Evolutionary conservation across 495 filamentous ascomycete species (phyloP), one percentile per base, ranked within the genome.

Genomic region (Immersiella caudata): DNA sequence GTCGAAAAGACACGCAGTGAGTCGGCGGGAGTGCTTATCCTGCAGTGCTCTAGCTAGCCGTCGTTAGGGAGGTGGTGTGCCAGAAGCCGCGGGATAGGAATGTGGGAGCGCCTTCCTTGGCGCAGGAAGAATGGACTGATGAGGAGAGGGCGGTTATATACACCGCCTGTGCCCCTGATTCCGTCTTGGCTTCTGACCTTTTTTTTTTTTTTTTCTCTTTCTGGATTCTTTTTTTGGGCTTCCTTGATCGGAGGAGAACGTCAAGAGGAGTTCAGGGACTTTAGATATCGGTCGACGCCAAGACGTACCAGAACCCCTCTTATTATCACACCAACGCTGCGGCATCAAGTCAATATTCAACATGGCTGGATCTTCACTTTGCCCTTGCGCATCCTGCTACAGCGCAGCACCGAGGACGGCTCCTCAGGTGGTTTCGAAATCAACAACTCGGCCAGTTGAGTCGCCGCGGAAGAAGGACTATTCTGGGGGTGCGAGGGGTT

Each of bases 331-430:
- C 51, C 51, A 1, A 11, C 51, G 18, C 51, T 22, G 26, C 21
- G 0, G 0, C 54, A 25, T 7, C 54, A 54, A 21, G 20, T 27
- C 54, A 12, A 26, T 21, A 7, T 16, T 16, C 16, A 57, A n/a
- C 33, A 71, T 66, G 55, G 27, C 51, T 18, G 36, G 35, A 40
- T 67, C 65, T 9, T 20, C 65, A 8, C 56, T 68, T 25, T 74
- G 72, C 59, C 72, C 71, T n/a, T 74, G 72, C 65, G 57, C 72
- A 14, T 57, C 64, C 12, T 74, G 72, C 72, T 74, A 68, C 63
- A 65, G 60, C 36, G n/a, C 66, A 12, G 60, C 24, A 46, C 40
- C 40, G 40, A 46, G 40, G 40, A 46, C 40, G 11, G 11, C 40
- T 18, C 40, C 40, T 46, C 40, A 46, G 40, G 40, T 46, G 16